Conservation (phyloP, 768 basidiomycete species). For the Pleurotus salmoneostramineus region DNA sequence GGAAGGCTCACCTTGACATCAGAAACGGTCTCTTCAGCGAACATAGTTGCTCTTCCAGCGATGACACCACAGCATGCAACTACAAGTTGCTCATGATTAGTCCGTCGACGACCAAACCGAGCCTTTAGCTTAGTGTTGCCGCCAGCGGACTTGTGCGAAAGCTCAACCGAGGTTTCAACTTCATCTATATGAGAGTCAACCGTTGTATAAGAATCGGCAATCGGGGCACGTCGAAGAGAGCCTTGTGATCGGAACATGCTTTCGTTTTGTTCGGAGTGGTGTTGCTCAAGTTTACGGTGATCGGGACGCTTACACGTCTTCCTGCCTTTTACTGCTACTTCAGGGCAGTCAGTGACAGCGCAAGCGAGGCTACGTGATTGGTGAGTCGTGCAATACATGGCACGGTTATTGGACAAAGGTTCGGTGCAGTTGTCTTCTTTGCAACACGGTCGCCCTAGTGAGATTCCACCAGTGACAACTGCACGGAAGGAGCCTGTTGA, state of each 20-base stretch:
- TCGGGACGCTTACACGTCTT: constrained; percentile 9
- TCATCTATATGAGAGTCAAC: no score
- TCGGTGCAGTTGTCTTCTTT: constrained; percentile 6
- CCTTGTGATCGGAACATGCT: no score
- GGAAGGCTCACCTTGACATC: constrained; percentile 13
- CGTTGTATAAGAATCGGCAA: no score
- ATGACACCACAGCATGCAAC: constrained; percentile 25
- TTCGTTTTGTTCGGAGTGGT: neutral
- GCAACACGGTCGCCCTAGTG: constrained; percentile 13
- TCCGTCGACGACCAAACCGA: constrained; percentile 17
- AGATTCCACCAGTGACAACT: constrained; percentile 9
- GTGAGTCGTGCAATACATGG: constrained; percentile 7
- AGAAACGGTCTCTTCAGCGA: constrained; percentile 13
- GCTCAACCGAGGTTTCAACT: neutral
- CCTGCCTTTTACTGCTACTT: neutral
- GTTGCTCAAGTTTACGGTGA: constrained; percentile 11
- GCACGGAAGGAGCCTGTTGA: neutral
- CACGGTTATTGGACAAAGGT: constrained; percentile 6
- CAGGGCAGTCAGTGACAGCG: constrained; percentile 9
- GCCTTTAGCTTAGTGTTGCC: constrained; percentile 13
- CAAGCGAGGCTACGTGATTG: neutral
- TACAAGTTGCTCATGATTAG: constrained; percentile 27
- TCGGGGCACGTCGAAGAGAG: no score
- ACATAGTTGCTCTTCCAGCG: constrained; percentile 13
- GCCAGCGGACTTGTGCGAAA: neutral